Base-by-base conservation (phyloP, 148 eudicot genomes). In the Linanthus parryae region DNA sequence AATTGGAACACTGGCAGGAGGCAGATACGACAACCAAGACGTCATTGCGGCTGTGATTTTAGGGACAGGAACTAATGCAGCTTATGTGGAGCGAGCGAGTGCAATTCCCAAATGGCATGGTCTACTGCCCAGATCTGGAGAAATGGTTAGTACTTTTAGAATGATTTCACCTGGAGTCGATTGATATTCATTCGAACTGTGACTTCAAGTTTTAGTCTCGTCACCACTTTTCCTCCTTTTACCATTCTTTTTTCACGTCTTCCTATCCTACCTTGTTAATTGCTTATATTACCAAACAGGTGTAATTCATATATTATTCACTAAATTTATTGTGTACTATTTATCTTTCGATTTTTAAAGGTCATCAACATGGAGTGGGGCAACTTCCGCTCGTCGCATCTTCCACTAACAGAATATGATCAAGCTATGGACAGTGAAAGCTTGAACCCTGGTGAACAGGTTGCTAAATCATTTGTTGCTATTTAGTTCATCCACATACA, bases 311-410 rank as follows among this genome's bases (percentile, higher is more conserved):
- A 17, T 20, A n/a, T 38, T 0, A 35, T 21, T 43, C 18, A 26
- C 12, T 0, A 33, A 7, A 27, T 39, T 39, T 18, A n/a, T 15
- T 4, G 17, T 39, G 44, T 2, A 16, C 8, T 16, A 3, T 35
- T 11, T n/a, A 4, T 16, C 1, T 39, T n/a, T n/a, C n/a, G n/a
- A 39, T n/a, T 39, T 16, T 39, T 52, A 36, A 61, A 85, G 85
- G 88, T 80, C 56, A 78, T 81, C 59, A 85, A 85, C 63, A 85
- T 76, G 88, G 94, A 81, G 53, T 85, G 88, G 94, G 94, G 94
- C 25, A 85, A 78, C 72, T 85, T 85, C 61, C 72, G 64, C 49
- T 60, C 83, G 10, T 66, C 80, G 17, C 74, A 78, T 72, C 80
- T 85, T 53, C 85, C 88, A 11, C 51, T 78, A 54, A 85, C 85